Percentiles rank a stretch among this genome's conserved stretches.
Conservation (phyloP, 495 filamentous ascomycete genomes). For the Emericellopsis terricola region DNA sequence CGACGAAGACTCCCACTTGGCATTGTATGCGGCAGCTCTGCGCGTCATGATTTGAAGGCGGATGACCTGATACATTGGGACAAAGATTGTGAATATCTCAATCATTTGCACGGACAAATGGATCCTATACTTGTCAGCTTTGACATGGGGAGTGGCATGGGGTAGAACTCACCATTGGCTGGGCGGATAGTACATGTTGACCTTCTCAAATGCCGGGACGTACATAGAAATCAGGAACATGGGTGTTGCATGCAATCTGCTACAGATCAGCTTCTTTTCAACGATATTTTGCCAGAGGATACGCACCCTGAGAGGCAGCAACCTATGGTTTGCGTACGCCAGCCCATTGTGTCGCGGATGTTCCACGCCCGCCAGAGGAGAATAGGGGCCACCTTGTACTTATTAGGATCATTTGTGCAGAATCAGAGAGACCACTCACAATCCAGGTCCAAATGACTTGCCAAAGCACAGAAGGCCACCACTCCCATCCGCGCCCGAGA, state of each 20-base stretch:
- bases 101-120: slow-evolving; percentile 19
- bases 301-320: slow-evolving; percentile 29
- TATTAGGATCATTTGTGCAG: slow-evolving; percentile 12
- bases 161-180: slow-evolving; percentile 29
- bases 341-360: slow-evolving; percentile 40
- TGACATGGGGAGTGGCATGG: background rate
- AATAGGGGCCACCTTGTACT: slow-evolving; percentile 9
- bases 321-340: slow-evolving; percentile 37
- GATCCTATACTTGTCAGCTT: slow-evolving; percentile 9
- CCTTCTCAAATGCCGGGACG: slow-evolving; percentile 22
- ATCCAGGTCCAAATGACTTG: slow-evolving; percentile 39
- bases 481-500: slow-evolving; percentile 33
- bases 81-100: slow-evolving; percentile 30
- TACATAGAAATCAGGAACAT: slow-evolving; percentile 38
- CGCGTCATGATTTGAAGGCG: slow-evolving; percentile 10
- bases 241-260: slow-evolving; percentile 37
- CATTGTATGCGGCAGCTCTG: slow-evolving; percentile 9
- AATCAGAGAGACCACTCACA: slow-evolving; percentile 30
- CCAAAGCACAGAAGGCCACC: slow-evolving; percentile 38
- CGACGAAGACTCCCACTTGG: slow-evolving; percentile 15
- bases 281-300: background rate
- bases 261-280: slow-evolving; percentile 4
- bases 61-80: slow-evolving; percentile 20
- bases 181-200: slow-evolving; percentile 27
- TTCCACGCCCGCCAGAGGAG: slow-evolving; percentile 10